Conservation (phyloP, 805 yeast species). For the Candida palmyrensis region DNA sequence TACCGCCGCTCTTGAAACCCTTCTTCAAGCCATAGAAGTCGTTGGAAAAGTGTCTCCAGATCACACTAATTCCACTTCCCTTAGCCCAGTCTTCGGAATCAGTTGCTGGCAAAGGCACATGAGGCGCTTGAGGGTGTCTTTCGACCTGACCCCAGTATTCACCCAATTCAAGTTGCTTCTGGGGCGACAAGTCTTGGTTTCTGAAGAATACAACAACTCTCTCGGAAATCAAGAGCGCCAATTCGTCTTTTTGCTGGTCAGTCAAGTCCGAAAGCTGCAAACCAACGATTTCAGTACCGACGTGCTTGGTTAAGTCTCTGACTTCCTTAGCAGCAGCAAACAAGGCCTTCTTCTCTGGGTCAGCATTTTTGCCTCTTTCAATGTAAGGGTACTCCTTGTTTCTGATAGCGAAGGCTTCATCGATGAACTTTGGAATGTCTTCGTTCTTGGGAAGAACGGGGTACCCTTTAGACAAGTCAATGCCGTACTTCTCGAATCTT, state of each 20-base stretch:
- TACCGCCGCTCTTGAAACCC: conserved; percentile 18
- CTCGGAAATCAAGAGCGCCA: conserved; percentile 43
- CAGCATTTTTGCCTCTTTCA: conserved; percentile 32
- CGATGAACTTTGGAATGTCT: conserved; percentile 32
- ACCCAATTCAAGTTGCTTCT: conserved; percentile 40
- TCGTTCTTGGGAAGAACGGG: conserved; percentile 31
- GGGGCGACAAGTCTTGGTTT: conserved; percentile 41
- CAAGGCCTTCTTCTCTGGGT: conserved; percentile 32
- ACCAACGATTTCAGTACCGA: conserved; percentile 49
- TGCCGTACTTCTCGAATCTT: conserved; percentile 28
- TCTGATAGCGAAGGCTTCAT: conserved; percentile 35
- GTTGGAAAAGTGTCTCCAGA: conserved; percentile 23
- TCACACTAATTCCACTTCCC: conserved; percentile 21
- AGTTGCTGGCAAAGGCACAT: conserved; percentile 14
- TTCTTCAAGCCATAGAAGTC: conserved; percentile 15
- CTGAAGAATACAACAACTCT: conserved; percentile 49
- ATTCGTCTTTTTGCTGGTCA: conserved; percentile 42
- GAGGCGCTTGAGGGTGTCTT: conserved; percentile 30
- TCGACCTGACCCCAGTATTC: conserved; percentile 43
- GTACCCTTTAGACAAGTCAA: conserved; percentile 35
- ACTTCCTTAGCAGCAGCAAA: conserved; percentile 39
- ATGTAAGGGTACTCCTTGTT: conserved; percentile 27
- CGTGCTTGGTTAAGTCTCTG: conserved; percentile 36
- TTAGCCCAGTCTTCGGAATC: conserved; percentile 13
- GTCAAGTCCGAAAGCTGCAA: conserved; percentile 38